These are phyloP conservation scores for Corylus avellana DNA, from an alignment of 306 rosid species.

Conservation along the genomic window DNA sequence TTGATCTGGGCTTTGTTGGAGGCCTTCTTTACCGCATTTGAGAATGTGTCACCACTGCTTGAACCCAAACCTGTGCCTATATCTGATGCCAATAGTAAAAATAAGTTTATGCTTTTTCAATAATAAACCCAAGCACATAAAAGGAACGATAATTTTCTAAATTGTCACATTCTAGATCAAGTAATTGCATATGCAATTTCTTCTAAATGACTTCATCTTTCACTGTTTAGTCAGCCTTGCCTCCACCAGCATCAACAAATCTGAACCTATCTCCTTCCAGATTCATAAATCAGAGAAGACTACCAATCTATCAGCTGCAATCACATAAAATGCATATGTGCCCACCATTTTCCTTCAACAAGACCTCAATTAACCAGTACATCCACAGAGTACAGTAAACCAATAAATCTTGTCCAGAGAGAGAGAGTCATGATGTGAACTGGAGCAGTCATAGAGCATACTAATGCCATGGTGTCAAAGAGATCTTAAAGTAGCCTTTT, in stretches of 20 bases:
- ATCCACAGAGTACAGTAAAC: background rate
- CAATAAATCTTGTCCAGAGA: background rate
- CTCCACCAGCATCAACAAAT: background rate
- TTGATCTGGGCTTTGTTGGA: conserved; percentile 44
- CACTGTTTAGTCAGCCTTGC: background rate
- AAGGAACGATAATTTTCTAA: background rate
- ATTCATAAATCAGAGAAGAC: conserved; percentile 1
- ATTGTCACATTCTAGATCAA: background rate
- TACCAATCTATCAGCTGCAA: conserved; percentile 1
- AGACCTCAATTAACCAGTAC: background rate
- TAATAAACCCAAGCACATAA: background rate
- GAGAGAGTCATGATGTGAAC: background rate
- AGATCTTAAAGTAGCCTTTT: background rate
- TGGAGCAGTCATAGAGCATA: background rate
- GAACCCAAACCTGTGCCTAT: conserved; percentile 31
- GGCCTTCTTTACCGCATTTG: conserved; percentile 56
- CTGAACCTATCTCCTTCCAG: background rate
- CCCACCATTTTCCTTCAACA: background rate
- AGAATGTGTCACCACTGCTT: conserved; percentile 44
- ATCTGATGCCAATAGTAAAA: conserved; percentile 22
- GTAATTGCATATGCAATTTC: background rate
- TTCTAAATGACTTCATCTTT: background rate
- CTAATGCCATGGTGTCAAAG: background rate
- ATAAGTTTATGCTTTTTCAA: background rate
- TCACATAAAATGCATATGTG: background rate